These are phyloP conservation scores for Lachnellula willkommii DNA, from an alignment of 2,329 filamentous ascomycete genomes.

Conservation along the genomic window DNA sequence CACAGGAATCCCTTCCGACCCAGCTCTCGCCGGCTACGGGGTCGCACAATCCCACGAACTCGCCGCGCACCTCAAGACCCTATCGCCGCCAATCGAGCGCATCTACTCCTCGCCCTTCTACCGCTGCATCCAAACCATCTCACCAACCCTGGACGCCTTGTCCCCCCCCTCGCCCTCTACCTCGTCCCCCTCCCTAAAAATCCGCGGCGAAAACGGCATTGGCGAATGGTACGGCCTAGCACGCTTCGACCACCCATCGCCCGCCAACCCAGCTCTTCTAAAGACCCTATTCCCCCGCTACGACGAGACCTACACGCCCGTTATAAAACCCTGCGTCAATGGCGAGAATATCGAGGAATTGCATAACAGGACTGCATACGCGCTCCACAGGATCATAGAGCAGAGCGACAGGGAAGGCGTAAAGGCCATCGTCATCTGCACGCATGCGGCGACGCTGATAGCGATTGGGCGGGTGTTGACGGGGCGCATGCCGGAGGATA, in stretches of 20 bases:
- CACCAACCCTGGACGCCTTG: slow-evolving; percentile 57
- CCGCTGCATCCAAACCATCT: slow-evolving; percentile 78
- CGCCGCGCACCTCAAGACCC: slow-evolving; percentile 54
- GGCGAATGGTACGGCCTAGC: slow-evolving; percentile 92
- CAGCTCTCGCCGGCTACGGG: slow-evolving; percentile 80
- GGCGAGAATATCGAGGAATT: slow-evolving; percentile 78
- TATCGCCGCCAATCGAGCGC: slow-evolving; percentile 63
- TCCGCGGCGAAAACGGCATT: slow-evolving; percentile 53
- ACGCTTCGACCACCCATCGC: slow-evolving; percentile 76
- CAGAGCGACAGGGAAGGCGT: slow-evolving; percentile 66
- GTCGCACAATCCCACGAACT: slow-evolving; percentile 78
- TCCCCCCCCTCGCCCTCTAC: slow-evolving; percentile 27
- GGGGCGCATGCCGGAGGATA: slow-evolving; percentile 65
- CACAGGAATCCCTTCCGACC: slow-evolving; percentile 83
- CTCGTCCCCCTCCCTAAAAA: slow-evolving; percentile 30
- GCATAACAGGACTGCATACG: slow-evolving; percentile 71
- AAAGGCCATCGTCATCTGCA: slow-evolving; percentile 71
- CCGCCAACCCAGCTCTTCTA: slow-evolving; percentile 60
- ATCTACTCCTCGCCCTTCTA: slow-evolving; percentile 87
- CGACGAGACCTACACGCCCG: slow-evolving; percentile 55
- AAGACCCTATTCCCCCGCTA: slow-evolving; percentile 59
- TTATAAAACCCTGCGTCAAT: slow-evolving; percentile 61
- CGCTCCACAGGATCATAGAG: slow-evolving; percentile 64
- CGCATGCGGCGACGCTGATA: slow-evolving; percentile 87
- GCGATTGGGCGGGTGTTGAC: slow-evolving; percentile 78